A percentile compares a stretch with the other conserved stretches of the same genome.
These are phyloP conservation scores for Suillus lakei DNA, from an alignment of 768 basidiomycete species.

Conservation along the genomic window DNA sequence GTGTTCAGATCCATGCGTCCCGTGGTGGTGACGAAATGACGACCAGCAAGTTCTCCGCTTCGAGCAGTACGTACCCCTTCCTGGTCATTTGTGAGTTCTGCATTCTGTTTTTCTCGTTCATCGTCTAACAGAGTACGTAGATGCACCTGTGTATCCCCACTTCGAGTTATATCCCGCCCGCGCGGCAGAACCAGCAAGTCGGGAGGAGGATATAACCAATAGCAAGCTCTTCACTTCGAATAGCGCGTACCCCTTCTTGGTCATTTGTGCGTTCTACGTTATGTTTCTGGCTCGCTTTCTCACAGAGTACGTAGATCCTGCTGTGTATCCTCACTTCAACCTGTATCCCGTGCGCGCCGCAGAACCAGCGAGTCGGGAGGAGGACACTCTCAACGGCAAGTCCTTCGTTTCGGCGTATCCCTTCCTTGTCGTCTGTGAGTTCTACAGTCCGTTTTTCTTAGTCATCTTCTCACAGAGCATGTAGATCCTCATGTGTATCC, in stretches of 20 bases:
- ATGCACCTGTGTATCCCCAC: slow-evolving; percentile 22
- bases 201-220: background rate
- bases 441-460: background rate
- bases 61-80: slow-evolving; percentile 17
- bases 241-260: slow-evolving; percentile 16
- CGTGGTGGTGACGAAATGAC: background rate
- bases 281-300: background rate
- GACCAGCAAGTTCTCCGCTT: background rate
- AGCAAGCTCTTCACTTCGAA: background rate
- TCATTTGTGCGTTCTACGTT: slow-evolving; percentile 15
- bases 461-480: slow-evolving; percentile 2
- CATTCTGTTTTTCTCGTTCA: background rate
- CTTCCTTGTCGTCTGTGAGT: slow-evolving; percentile 18
- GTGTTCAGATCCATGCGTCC: background rate
- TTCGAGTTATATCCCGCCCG: slow-evolving; percentile 18
- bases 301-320: slow-evolving; percentile 6
- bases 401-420: slow-evolving; percentile 16
- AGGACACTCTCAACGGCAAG: background rate
- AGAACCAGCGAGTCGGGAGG: slow-evolving; percentile 13
- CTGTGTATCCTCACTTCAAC: slow-evolving; percentile 40
- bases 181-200: background rate
- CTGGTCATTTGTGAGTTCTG: slow-evolving; percentile 19
- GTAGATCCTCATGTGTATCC: slow-evolving; percentile 47
- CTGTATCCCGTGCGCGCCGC: slow-evolving; percentile 22
- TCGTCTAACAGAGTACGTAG: slow-evolving; percentile 10